Evolutionary conservation across 2,329 filamentous ascomycete species (phyloP).

Genomic region (Berkeleyomyces rouxiae): DNA sequence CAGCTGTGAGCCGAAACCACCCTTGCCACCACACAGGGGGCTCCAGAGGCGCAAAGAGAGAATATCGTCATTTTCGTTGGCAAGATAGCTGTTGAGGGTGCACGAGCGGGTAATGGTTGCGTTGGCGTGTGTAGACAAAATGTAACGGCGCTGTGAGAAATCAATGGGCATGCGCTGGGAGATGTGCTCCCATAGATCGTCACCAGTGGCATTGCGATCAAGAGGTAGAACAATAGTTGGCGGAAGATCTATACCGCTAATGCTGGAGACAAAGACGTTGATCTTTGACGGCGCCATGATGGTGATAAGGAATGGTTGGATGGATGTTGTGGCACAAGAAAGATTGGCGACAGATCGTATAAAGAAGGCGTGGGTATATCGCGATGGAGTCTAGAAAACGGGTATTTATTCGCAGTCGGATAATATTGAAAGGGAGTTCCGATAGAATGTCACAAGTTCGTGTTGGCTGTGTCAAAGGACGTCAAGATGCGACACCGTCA

Average conservation of each 20-base stretch:
- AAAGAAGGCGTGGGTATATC: too few species aligned
- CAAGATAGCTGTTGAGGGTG: conserved; percentile 44
- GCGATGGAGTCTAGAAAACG: too few species aligned
- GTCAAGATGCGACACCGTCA: too few species aligned
- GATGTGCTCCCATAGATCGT: conserved; percentile 48
- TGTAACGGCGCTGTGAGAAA: conserved; percentile 37
- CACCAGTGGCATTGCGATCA: conserved; percentile 44
- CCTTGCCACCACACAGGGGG: conserved; percentile 80
- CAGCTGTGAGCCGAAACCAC: conserved; percentile 92
- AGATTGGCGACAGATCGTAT: too few species aligned
- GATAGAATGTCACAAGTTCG: too few species aligned
- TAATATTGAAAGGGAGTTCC: too few species aligned
- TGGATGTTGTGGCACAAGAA: background rate
- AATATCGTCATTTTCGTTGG: conserved; percentile 43
- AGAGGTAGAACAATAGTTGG: conserved; percentile 68
- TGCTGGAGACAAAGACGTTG: conserved; percentile 73
- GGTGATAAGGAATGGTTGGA: background rate
- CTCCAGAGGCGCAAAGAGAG: conserved; percentile 67
- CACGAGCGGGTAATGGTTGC: conserved; percentile 45
- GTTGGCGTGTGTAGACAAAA: conserved; percentile 70
- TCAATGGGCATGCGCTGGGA: conserved; percentile 40
- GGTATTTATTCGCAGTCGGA: too few species aligned
- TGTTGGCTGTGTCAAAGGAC: too few species aligned
- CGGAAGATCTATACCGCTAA: conserved; percentile 67
- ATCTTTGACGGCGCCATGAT: conserved; percentile 42